phyloP scores from a whole-genome alignment of 2,329 filamentous ascomycete genomes.

The Phaeosphaeriaceae sp. region DNA sequence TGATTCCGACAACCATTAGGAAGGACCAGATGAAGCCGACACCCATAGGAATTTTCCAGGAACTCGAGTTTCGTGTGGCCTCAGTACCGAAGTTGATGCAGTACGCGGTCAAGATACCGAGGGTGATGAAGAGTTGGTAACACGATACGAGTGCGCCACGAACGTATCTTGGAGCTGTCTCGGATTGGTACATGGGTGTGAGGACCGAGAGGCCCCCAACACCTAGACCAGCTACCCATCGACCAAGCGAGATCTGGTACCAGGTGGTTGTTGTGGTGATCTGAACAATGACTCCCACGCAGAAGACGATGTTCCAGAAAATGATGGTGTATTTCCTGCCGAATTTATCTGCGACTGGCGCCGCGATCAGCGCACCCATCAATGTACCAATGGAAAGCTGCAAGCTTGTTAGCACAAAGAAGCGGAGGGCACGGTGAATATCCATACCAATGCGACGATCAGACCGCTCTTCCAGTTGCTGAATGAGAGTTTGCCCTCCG shows the following conservation, averaged over 20 bases:
- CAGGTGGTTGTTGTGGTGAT: constrained; percentile 64
- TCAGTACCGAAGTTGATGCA: constrained; percentile 68
- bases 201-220: constrained; percentile 70
- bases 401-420: neutral
- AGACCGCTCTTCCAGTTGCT: constrained; percentile 42
- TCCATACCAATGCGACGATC: constrained; percentile 52
- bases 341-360: constrained; percentile 67
- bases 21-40: constrained; percentile 64
- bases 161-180: constrained; percentile 69
- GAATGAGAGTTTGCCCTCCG: constrained; percentile 30
- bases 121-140: constrained; percentile 74
- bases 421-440: neutral
- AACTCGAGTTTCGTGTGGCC: constrained; percentile 53
- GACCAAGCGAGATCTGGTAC: constrained; percentile 70
- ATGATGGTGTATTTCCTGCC: constrained; percentile 69
- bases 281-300: constrained; percentile 70
- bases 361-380: constrained; percentile 68
- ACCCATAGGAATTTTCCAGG: constrained; percentile 71
- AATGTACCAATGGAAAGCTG: constrained; percentile 69
- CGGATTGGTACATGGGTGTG: constrained; percentile 68
- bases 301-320: constrained; percentile 68
- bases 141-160: constrained; percentile 68
- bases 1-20: constrained; percentile 61
- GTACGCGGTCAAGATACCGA: constrained; percentile 66
- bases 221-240: constrained; percentile 70